Base-by-base conservation (phyloP, 441 rosid species). In the Adansonia grandidieri region DNA sequence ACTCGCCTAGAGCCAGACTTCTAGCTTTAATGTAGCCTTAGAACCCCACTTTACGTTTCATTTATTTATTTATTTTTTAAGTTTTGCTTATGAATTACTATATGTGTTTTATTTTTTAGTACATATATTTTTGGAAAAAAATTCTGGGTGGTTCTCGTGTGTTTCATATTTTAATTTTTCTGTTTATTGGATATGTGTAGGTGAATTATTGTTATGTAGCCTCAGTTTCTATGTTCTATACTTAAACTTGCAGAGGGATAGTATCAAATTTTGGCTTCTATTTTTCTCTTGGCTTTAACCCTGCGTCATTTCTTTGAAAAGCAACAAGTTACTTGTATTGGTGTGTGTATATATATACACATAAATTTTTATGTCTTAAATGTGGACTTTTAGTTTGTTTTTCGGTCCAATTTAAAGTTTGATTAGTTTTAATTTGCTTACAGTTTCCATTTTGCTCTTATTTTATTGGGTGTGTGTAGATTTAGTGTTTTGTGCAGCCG, bases 1-100 rank as follows among this genome's bases (percentile, higher is more conserved):
- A 45, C 66, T 53, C 19, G 65, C 37, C 65, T 67, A 61, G 37
- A 6, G 13, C 14, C 15, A 24, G 60, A 6, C 40, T 70, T 76
- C 63, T 32, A 51, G 32, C 37, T 69, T 56, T 44, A 17, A 62
- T 80, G 61, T n/a, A 19, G 79, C 22, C 13, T 53, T 62, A 51
- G 51, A 64, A 32, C 42, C 5, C n/a, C 10, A 40, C 44, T 69
- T 61, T 24, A 40, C 44, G 19, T 19, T 44, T 58, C 51, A 11
- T 65, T 10, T 63, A n/a, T 75, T 48, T 10, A 62, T 37, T 17
- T 37, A 37, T 58, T 7, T 61, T 51, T 50, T 15, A 9, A 5
- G 10, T 22, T 75, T 47, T 69, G 15, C 51, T 37, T 20, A 15
- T 22, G 51, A 50, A 53, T 53, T n/a, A 19, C 62, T 19, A n/a